Conservation (phyloP, 179 eudicot species). For the Patellifolia procumbens region DNA sequence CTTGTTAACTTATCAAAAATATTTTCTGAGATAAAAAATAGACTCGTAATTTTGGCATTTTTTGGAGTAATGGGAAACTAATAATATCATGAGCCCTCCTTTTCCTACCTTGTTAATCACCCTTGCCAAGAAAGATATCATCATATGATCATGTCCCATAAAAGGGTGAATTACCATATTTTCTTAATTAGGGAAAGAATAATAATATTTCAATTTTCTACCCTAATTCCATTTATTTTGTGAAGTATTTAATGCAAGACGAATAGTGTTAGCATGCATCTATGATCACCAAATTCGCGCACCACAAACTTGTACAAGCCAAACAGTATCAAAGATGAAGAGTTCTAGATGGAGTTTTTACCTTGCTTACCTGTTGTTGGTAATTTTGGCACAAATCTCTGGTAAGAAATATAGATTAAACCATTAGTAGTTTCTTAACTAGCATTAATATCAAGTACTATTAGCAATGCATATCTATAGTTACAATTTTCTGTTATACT, state of each 20-base stretch:
- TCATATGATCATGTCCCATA: too few relatives aligned
- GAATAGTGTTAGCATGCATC: background rate
- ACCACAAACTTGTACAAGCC: background rate
- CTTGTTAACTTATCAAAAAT: background rate
- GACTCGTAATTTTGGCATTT: background rate
- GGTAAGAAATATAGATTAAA: constrained; percentile 4
- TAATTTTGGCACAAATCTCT: constrained; percentile 8
- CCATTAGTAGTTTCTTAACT: too few relatives aligned
- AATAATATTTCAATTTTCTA: too few relatives aligned
- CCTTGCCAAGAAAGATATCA: too few relatives aligned
- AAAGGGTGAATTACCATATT: too few relatives aligned
- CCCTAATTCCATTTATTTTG: too few relatives aligned
- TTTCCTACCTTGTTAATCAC: too few relatives aligned
- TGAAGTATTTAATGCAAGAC: background rate
- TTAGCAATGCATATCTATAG: too few relatives aligned
- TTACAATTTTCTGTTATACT: too few relatives aligned
- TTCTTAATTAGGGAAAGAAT: too few relatives aligned
- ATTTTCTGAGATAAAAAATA: background rate
- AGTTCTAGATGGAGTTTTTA: background rate
- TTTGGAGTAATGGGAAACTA: background rate
- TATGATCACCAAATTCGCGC: too few relatives aligned
- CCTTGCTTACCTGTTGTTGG: constrained; percentile 14
- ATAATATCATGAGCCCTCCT: background rate
- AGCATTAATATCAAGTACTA: too few relatives aligned
- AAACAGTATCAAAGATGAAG: background rate